Evolutionary conservation across 805 yeast species (phyloP).

Genomic region (Starmerella floricola): DNA sequence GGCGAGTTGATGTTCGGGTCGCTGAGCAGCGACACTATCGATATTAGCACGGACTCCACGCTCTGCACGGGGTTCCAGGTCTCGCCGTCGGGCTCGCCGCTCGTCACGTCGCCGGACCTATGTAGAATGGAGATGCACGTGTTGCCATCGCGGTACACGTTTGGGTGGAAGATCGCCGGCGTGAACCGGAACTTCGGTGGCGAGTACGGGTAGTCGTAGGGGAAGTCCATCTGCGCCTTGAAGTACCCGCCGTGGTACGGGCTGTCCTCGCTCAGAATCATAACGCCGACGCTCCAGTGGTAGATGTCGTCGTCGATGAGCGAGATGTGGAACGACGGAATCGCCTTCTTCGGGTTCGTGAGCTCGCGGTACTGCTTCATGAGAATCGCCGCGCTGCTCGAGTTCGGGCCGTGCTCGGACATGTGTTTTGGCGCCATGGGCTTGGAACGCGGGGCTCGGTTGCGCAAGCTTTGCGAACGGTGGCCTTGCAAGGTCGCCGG

Average conservation of each 20-base stretch:
- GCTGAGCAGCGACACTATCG: conserved; percentile 79
- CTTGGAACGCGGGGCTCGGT: too few relatives aligned
- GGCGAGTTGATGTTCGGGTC: conserved; percentile 92
- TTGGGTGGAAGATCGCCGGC: conserved; percentile 90
- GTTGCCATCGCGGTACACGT: conserved; percentile 86
- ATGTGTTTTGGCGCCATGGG: conserved; percentile 15
- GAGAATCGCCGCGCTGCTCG: conserved; percentile 60
- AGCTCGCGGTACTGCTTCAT: conserved; percentile 90
- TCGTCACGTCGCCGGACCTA: conserved; percentile 78
- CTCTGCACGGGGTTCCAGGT: conserved; percentile 72
- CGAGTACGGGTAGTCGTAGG: conserved; percentile 76
- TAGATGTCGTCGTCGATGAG: conserved; percentile 51
- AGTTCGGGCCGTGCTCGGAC: conserved; percentile 18
- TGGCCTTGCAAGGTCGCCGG: too few relatives aligned
- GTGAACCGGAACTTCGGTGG: conserved; percentile 91
- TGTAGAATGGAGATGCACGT: conserved; percentile 88
- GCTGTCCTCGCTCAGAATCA: conserved; percentile 81
- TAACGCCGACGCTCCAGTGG: conserved; percentile 76
- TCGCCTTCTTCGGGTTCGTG: conserved; percentile 80
- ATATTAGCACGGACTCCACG: conserved; percentile 78
- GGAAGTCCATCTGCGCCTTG: conserved; percentile 87
- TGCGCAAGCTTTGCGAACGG: too few relatives aligned
- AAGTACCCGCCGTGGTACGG: conserved; percentile 90
- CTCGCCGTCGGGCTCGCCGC: conserved; percentile 86
- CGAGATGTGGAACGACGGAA: conserved; percentile 51